These are phyloP conservation scores for Leersia perrieri DNA, from an alignment of 176 grass and related monocot genomes.

Conservation along the genomic window DNA sequence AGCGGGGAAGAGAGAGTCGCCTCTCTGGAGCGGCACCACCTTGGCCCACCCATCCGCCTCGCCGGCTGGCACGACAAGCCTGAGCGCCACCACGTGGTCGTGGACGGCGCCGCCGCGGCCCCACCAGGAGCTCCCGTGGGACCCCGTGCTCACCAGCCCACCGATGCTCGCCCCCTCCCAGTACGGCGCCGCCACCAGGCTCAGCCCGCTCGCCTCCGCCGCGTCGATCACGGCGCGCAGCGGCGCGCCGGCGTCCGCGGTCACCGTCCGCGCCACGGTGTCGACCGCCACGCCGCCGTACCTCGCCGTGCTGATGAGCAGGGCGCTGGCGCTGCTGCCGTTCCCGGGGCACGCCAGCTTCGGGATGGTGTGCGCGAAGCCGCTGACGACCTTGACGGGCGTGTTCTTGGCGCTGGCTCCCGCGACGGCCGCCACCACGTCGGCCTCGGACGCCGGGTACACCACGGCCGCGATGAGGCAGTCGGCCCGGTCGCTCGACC, in stretches of 20 bases:
- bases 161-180: constrained; percentile 84
- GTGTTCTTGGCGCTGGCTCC: constrained; percentile 31
- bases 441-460: constrained; percentile 60
- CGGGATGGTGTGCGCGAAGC: constrained; percentile 81
- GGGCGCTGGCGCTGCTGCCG: neutral
- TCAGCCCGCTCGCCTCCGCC: constrained; percentile 58
- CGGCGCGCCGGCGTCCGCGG: constrained; percentile 56
- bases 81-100: constrained; percentile 60
- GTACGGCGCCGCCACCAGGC: constrained; percentile 70
- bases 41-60: constrained; percentile 44
- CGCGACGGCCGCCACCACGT: constrained; percentile 61
- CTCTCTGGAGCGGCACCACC: constrained; percentile 33
- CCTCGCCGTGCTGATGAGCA: constrained; percentile 50
- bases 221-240: constrained; percentile 64
- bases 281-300: constrained; percentile 49
- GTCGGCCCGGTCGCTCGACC: constrained; percentile 61
- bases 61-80: constrained; percentile 45
- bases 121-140: constrained; percentile 95
- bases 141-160: constrained; percentile 64
- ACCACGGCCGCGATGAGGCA: constrained; percentile 48
- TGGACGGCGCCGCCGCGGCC: constrained; percentile 66
- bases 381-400: constrained; percentile 64
- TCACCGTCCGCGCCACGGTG: constrained; percentile 40
- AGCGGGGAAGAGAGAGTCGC: constrained; percentile 62
- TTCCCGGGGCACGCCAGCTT: constrained; percentile 64